These are phyloP conservation scores for Cornus suecica DNA, from an alignment of 148 eudicot species.

Conservation along the genomic window DNA sequence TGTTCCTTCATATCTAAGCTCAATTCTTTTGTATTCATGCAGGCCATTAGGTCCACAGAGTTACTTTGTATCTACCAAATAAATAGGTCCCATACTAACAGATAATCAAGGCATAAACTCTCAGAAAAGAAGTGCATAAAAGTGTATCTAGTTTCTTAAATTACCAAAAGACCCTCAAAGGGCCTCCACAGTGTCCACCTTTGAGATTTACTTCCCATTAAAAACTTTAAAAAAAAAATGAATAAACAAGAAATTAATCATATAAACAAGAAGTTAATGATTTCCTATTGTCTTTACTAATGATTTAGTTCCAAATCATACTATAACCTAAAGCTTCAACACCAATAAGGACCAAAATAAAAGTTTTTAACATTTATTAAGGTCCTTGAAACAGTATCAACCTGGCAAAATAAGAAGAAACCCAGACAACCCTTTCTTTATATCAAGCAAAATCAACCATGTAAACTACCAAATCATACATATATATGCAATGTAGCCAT, in stretches of 20 bases:
- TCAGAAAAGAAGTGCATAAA: neutral
- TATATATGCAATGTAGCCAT: neutral
- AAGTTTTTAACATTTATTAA: too few relatives aligned
- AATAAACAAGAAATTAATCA: neutral
- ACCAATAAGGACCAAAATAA: too few relatives aligned
- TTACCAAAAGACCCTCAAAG: neutral
- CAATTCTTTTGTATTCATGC: neutral
- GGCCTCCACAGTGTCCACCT: neutral
- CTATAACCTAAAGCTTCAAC: too few relatives aligned
- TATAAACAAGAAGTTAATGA: too few relatives aligned
- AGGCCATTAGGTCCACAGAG: neutral
- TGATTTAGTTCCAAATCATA: too few relatives aligned
- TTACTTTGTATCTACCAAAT: neutral
- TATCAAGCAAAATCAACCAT: neutral
- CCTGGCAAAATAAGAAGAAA: too few relatives aligned
- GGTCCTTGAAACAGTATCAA: too few relatives aligned
- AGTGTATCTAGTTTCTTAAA: neutral
- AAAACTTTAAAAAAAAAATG: neutral
- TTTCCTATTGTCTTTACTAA: too few relatives aligned
- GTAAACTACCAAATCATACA: neutral
- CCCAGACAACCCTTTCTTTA: neutral
- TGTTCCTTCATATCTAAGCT: too few relatives aligned
- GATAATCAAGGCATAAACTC: neutral
- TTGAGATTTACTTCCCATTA: neutral
- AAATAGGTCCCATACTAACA: neutral